These are phyloP conservation scores for Monosporascus sp. DNA, from an alignment of 2,329 filamentous ascomycete genomes.

Conservation along the genomic window DNA sequence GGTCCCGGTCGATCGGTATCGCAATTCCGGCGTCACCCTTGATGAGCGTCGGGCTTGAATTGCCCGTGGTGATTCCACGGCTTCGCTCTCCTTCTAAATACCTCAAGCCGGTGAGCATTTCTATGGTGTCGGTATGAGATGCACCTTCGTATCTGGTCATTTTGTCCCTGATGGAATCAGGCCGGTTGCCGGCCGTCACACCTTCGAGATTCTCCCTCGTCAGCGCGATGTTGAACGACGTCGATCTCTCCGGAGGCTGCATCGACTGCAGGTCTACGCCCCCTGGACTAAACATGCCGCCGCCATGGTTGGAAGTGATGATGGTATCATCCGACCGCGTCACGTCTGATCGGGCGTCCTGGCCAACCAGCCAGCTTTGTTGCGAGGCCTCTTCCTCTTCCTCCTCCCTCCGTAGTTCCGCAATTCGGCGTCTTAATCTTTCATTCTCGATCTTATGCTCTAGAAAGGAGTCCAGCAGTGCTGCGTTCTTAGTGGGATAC, in stretches of 20 bases:
- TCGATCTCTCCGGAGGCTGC: constrained; percentile 61
- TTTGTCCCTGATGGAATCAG: constrained; percentile 77
- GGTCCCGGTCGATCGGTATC: constrained; percentile 74
- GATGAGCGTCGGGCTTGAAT: constrained; percentile 73
- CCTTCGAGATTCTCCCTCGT: constrained; percentile 79
- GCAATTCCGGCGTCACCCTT: constrained; percentile 83
- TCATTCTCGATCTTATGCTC: constrained; percentile 98
- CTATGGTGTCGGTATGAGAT: constrained; percentile 79
- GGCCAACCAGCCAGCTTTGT: constrained; percentile 53
- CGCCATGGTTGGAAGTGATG: constrained; percentile 26
- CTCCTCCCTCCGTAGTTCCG: constrained; percentile 80
- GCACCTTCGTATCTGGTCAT: constrained; percentile 76
- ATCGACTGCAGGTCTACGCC: constrained; percentile 44
- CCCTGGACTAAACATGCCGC: constrained; percentile 28
- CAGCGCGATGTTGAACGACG: constrained; percentile 59
- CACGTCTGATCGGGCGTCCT: constrained; percentile 50
- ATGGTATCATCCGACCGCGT: constrained; percentile 43
- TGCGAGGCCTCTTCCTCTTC: constrained; percentile 70
- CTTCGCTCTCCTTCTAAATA: constrained; percentile 88
- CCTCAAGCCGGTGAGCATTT: constrained; percentile 83
- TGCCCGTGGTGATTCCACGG: constrained; percentile 80
- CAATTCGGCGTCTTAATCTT: constrained; percentile 75
- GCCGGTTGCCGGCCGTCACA: constrained; percentile 56
- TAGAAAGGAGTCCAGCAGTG: constrained; percentile 82
- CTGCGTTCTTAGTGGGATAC: constrained; percentile 83